Evolutionary conservation across 371 early-diverging fungal genomes (phyloP), one percentile per base, ranked within the genome.

Genomic region (Vittaforma corneae): DNA sequence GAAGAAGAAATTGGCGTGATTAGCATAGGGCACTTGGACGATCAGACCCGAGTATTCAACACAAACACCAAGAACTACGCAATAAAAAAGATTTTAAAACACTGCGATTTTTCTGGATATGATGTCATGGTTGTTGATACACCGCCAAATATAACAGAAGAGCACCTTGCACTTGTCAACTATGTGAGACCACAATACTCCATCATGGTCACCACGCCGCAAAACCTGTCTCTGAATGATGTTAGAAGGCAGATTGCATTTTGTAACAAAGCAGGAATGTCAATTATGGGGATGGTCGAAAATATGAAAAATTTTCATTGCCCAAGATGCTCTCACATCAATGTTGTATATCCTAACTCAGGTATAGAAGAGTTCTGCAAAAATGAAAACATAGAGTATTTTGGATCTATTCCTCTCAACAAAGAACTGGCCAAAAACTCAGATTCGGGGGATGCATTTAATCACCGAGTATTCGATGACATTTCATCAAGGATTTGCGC

Each of bases 91-190:
- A 54, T 70, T 32, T 46, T 79, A 22, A 52, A 46, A 44, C 37
- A 42, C 24, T 56, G 55, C n/a, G 18, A 54, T 30, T 42, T 60
- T 22, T 56, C 48, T 28, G 66, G 54, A 22, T 63, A 47, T 61
- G 71, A 75, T 20, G 34, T 61, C 2, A 4, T 80, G n/a, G 62
- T 80, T 1, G 44, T 80, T 37, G 80, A 80, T 55, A 80, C 78
- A 22, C 80, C 80, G 5, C 80, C 80, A 9, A 75, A 75, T 47
- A 68, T 77, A 18, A 73, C 74, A 26, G 80, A 79, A 50, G 71
- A 71, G 11, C 78, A 79, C 59, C 51, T 79, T 24, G 70, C 70
- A 9, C 63, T 79, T 32, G 56, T 59, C 1, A 72, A 65, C 44
- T 69, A 66, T 55, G 61, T 72, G n/a, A 66, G 65, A 24, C 32